phyloP scores from a whole-genome alignment of 164 flowering plant species.

The Echeveria elegans region DNA sequence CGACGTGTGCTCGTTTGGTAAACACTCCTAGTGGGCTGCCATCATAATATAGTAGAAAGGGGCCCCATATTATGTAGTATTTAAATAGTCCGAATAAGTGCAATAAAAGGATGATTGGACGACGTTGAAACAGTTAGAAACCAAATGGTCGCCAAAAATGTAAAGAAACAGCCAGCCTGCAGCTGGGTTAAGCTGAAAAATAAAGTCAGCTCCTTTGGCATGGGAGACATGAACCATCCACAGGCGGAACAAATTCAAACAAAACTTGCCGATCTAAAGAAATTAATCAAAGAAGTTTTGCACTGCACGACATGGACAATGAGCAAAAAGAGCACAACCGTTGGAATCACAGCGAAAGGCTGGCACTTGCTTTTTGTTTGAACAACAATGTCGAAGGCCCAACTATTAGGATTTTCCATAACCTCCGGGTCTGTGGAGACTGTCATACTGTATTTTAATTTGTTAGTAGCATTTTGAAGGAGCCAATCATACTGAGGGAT shows the following conservation, averaged over 20 bases:
- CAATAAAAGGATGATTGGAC: slow-evolving; percentile 56
- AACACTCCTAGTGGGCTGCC: too few relatives aligned
- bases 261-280: slow-evolving; percentile 50
- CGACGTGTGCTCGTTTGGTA: too few relatives aligned
- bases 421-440: slow-evolving; percentile 86
- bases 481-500: slow-evolving; percentile 58
- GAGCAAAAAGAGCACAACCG: slow-evolving; percentile 80
- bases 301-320: slow-evolving; percentile 75
- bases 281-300: slow-evolving; percentile 50
- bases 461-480: slow-evolving; percentile 29
- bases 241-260: slow-evolving; percentile 31
- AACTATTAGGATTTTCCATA: slow-evolving; percentile 60
- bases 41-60: too few relatives aligned
- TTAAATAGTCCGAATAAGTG: too few relatives aligned
- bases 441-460: slow-evolving; percentile 73
- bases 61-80: too few relatives aligned
- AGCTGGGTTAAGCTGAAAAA: slow-evolving; percentile 74
- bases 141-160: slow-evolving; percentile 41
- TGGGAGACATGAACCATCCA: slow-evolving; percentile 58
- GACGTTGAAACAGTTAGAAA: slow-evolving; percentile 52
- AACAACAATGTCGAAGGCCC: slow-evolving; percentile 40
- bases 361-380: slow-evolving; percentile 70
- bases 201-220: slow-evolving; percentile 50
- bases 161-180: slow-evolving; percentile 64
- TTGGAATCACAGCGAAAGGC: slow-evolving; percentile 79